These are phyloP conservation scores for Arthrobotrys musiformis DNA, from an alignment of 2,329 filamentous ascomycete species.

Conservation along the genomic window DNA sequence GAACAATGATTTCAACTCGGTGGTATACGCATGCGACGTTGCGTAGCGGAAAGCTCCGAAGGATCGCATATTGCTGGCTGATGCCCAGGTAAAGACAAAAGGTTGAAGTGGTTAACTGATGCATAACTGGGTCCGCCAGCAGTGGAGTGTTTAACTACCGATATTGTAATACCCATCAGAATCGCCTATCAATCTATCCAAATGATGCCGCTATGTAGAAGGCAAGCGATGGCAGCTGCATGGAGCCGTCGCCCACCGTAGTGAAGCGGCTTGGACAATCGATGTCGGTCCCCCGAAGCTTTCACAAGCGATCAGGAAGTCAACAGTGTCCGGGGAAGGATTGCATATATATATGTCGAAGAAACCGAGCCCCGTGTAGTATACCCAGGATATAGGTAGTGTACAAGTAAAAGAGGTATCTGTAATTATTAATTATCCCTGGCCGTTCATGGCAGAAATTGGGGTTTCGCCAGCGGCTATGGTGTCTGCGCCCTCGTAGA, in stretches of 20 bases:
- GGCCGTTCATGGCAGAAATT: constrained; percentile 1
- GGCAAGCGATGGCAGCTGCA: background rate
- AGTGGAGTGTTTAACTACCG: constrained; percentile 36
- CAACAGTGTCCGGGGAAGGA: constrained; percentile 19
- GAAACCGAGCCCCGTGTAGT: too few relatives aligned
- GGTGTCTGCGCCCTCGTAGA: background rate
- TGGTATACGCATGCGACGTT: too few relatives aligned
- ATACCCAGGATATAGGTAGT: too few relatives aligned
- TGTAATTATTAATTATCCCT: background rate
- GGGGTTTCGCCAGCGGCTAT: background rate
- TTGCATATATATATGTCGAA: too few relatives aligned
- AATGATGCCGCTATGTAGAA: constrained; percentile 20
- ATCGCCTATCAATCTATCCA: constrained; percentile 37
- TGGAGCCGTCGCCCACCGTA: background rate
- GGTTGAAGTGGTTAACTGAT: too few relatives aligned
- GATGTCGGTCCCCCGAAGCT: background rate
- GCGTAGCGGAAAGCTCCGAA: too few relatives aligned
- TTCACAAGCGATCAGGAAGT: background rate
- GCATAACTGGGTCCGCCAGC: background rate
- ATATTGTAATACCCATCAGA: constrained; percentile 23
- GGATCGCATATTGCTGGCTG: too few relatives aligned
- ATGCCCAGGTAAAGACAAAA: too few relatives aligned
- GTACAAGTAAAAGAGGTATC: constrained; percentile 11
- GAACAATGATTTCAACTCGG: too few relatives aligned
- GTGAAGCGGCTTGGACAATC: constrained; percentile 7